Evolutionary conservation across 306 rosid genomes (phyloP).

Genomic region (Malus sylvestris): DNA sequence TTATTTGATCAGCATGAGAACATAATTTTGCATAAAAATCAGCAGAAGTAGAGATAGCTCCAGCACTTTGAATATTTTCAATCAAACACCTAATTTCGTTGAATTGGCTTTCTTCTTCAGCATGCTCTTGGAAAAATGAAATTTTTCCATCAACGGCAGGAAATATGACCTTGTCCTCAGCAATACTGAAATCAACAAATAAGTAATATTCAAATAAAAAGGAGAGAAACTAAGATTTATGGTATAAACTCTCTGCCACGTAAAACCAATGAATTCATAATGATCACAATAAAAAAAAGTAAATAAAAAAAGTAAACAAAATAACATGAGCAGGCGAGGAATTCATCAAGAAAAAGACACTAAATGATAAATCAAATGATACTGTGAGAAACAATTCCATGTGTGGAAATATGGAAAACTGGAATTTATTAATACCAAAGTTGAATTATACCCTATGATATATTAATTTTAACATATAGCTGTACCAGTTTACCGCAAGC

Average conservation of each 20-base stretch:
- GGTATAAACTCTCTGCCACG: neutral
- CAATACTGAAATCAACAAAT: slow-evolving; percentile 64
- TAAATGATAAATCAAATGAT: neutral
- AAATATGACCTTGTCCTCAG: slow-evolving; percentile 97
- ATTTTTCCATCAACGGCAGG: slow-evolving; percentile 92
- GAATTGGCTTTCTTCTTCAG: slow-evolving; percentile 93
- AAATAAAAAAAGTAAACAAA: neutral
- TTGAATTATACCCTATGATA: neutral
- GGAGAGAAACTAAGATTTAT: neutral
- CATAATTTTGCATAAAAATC: slow-evolving; percentile 83
- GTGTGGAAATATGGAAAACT: neutral
- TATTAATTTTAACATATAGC: neutral
- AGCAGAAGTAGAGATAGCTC: slow-evolving; percentile 67
- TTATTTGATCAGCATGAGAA: slow-evolving; percentile 89
- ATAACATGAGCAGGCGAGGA: neutral
- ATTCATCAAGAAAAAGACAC: neutral
- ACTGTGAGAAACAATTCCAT: neutral
- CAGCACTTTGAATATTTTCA: slow-evolving; percentile 83
- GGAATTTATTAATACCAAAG: neutral
- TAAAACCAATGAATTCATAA: neutral
- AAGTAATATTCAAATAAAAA: slow-evolving; percentile 12
- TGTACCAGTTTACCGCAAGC: neutral
- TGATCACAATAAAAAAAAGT: neutral
- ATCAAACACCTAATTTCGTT: slow-evolving; percentile 83
- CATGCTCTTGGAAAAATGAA: slow-evolving; percentile 83